Evolutionary conservation across 1,284 basidiomycete genomes (phyloP).

Genomic region (Clitocybe nebularis): DNA sequence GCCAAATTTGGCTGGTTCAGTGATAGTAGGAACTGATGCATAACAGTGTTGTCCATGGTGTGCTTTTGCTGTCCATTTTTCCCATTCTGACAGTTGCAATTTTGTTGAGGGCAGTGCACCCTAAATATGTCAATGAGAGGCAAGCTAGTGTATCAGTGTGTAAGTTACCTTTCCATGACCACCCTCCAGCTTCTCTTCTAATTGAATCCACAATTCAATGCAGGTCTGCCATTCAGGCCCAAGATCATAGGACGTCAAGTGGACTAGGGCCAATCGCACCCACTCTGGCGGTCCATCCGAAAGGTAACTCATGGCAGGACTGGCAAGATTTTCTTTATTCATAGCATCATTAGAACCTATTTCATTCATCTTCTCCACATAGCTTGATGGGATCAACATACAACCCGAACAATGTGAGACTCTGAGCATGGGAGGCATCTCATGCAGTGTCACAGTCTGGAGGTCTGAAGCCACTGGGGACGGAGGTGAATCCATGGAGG

Average conservation of each 20-base stretch:
- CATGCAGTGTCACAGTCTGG: not conserved
- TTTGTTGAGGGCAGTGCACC: not conserved
- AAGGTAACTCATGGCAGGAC: not conserved
- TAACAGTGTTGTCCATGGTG: not conserved
- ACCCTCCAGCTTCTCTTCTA: not conserved
- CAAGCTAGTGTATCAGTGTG: not conserved
- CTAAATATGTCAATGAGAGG: not conserved
- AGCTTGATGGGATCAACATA: not conserved
- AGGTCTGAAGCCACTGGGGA: not conserved
- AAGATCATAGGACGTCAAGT: not conserved
- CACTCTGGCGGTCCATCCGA: slow-evolving; percentile 1
- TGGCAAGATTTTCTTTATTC: not conserved
- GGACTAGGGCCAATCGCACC: not conserved
- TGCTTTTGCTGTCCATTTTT: not conserved
- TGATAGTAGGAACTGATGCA: slow-evolving; percentile 1
- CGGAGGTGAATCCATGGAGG: not conserved
- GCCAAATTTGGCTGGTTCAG: slow-evolving; percentile 1
- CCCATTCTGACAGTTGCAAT: not conserved
- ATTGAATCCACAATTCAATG: not conserved
- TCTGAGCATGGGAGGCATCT: not conserved
- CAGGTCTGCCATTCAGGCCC: not conserved
- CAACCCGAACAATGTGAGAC: not conserved
- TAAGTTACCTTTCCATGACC: not conserved
- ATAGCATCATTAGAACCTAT: not conserved
- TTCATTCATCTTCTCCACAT: not conserved